Evolutionary conservation across 306 rosid species (phyloP), one percentile per base, ranked within the genome.

Genomic region (Castanea sativa): DNA sequence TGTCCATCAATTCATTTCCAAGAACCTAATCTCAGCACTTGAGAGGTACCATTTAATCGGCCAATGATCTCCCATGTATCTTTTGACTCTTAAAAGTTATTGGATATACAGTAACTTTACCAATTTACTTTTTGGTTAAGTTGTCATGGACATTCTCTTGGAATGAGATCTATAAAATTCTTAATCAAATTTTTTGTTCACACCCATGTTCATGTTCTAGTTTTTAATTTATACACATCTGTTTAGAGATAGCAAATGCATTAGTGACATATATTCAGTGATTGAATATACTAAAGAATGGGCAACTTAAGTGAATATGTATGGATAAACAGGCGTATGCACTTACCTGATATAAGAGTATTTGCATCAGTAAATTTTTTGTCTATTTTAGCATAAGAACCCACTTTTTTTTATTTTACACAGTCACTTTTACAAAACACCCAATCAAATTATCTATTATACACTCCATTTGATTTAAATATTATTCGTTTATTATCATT

Each of bases 21-120:
- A 49, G 72, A 84, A 75, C 90, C 88, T 9, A 59, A 86, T 80
- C 60, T 82, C 19, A 85, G 87, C 76, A 84, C 92, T 38, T 88
- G 80, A 86, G 56, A 52, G 32, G 61, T 10, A 25, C 69, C 21
- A 5, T 77, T 38, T 15, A 71, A 53, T 27, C 32, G 25, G 49
- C 64, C 41, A 11, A 55, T n/a, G 29, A 52, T 23, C 38, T 71
- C 53, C 15, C 20, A 49, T 49, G 8, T 59, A 68, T 53, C 70
- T 49, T 43, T 25, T 15, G 73, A 30, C 59, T 52, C 32, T 4
- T 35, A 13, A 6, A 35, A 67, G 72, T 67, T 12, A 67, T 33
- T 67, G 52, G 52, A 67, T 18, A 35, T 3, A 4, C 27, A 67
- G 52, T 18, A 67, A 19, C 35, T 67, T 33, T 67, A 23, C 25